Conservation (phyloP, 2,329 filamentous ascomycete species). For the Amauroascus verrucosus region DNA sequence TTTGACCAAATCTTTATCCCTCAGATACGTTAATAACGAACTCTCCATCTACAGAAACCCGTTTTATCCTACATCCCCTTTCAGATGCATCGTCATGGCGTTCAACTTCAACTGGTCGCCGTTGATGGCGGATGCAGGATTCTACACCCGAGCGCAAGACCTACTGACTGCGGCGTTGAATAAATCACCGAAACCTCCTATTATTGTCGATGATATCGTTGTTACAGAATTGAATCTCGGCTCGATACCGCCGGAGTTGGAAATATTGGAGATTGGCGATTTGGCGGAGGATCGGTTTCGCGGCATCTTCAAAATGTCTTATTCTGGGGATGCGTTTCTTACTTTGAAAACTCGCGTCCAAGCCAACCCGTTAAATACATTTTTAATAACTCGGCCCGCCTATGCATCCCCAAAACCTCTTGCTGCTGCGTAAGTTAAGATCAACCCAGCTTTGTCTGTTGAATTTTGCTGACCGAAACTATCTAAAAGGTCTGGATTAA, state of each 20-base stretch:
- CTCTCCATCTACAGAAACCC: neutral
- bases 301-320: constrained; percentile 99
- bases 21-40: neutral
- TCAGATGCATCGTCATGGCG: constrained; percentile 54
- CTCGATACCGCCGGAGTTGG: constrained; percentile 83
- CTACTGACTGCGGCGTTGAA: constrained; percentile 91
- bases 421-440: constrained; percentile 55
- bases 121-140: constrained; percentile 84
- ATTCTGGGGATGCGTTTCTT: constrained; percentile 87
- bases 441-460: neutral
- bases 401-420: constrained; percentile 90
- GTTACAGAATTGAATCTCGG: constrained; percentile 96
- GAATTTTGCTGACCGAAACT: constrained; percentile 10
- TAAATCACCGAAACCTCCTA: constrained; percentile 94
- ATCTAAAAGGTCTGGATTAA: constrained; percentile 58
- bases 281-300: constrained; percentile 93
- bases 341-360: constrained; percentile 94
- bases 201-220: constrained; percentile 98
- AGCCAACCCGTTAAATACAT: constrained; percentile 95
- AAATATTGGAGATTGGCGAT: constrained; percentile 96
- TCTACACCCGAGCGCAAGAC: constrained; percentile 82
- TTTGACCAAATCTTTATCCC: neutral
- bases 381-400: constrained; percentile 76
- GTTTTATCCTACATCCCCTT: neutral
- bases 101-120: constrained; percentile 99